Base-by-base conservation (phyloP, 352 stramenopile genomes). In the Pythium periplocum region DNA sequence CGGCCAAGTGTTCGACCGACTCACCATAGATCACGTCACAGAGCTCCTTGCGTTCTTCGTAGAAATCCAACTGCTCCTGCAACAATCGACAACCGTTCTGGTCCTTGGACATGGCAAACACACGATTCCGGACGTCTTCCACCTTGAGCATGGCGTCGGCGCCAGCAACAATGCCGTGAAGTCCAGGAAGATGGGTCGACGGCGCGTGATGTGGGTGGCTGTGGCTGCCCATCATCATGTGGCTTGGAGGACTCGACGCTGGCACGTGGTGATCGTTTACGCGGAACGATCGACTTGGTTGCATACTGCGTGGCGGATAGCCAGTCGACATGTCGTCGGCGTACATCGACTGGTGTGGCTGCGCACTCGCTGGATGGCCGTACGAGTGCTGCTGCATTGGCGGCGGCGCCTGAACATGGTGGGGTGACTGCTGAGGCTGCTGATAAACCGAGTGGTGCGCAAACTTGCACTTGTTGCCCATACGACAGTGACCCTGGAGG, bases 21-120 rank as follows among this genome's bases (percentile, higher is more conserved):
- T 99, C 95, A n/a, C 94, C 82, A 50, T 98, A 96, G 61, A 99
- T 98, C 53, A 98, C 75, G 30, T 94, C 92, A 26, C 95, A 95
- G 56, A 97, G 70, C 54, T 91, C 79, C 4, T 82, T 64, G 17
- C 93, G 93, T 58, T 97, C 92, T 58, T 98, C 86, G 57, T 85
- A 88, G 38, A 53, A 62, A 51, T 99, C 96, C 6, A 99, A 73
- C 57, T 98, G 95, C 61, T 98, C 92, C 72, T 99, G 96, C 34
- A 99, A 78, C 30, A 98, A 73, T 11, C 96, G 87, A 54, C 96
- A 99, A 37, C 96, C 96, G 34, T 98, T 97, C 73, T 99, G 96
- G 71, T 98, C 95, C 61, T 98, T 93, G 37, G 93, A 98, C 80
- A 93, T 91, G 26, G 78, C 71, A 50, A 88, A 91, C 51, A 93